Percentiles rank a stretch among this genome's conserved stretches.
These are phyloP conservation scores for Cutaneotrichosporon cavernicola DNA, from an alignment of 1,284 basidiomycete species.

Conservation along the genomic window DNA sequence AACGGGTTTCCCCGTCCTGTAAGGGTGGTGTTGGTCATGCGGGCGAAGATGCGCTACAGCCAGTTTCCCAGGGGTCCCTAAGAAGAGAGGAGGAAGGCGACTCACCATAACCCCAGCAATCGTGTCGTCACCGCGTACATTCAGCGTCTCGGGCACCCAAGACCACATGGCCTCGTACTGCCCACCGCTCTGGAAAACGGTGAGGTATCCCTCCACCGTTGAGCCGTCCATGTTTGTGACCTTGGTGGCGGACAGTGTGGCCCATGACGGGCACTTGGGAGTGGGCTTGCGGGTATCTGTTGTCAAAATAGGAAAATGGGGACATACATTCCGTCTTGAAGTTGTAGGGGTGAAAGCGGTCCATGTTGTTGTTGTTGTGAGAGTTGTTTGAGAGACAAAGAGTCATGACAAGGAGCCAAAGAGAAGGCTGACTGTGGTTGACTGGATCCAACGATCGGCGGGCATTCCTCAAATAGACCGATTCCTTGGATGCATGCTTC, in stretches of 20 bases:
- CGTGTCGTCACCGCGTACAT: background rate
- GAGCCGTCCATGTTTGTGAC: background rate
- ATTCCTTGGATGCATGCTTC: too few species aligned
- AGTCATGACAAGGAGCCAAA: too few species aligned
- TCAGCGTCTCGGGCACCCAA: too few species aligned
- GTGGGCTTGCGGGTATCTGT: background rate
- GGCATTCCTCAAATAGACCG: too few species aligned
- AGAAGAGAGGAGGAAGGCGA: background rate
- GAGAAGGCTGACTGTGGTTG: too few species aligned
- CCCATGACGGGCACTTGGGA: background rate
- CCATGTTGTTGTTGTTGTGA: background rate
- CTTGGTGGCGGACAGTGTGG: background rate
- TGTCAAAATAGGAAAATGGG: background rate
- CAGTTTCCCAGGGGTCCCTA: background rate
- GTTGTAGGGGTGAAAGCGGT: background rate
- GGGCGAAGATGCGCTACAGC: background rate
- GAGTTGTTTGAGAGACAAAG: too few species aligned
- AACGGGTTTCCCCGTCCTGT: background rate
- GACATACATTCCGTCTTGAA: background rate
- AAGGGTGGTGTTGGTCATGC: background rate
- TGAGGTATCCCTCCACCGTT: background rate
- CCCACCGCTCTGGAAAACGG: background rate
- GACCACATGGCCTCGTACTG: background rate
- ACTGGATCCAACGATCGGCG: too few species aligned
- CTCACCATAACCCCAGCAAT: background rate